Evolutionary conservation across 2,329 filamentous ascomycete genomes (phyloP), one percentile per base, ranked within the genome.

Genomic region (Samsoniella hepiali): DNA sequence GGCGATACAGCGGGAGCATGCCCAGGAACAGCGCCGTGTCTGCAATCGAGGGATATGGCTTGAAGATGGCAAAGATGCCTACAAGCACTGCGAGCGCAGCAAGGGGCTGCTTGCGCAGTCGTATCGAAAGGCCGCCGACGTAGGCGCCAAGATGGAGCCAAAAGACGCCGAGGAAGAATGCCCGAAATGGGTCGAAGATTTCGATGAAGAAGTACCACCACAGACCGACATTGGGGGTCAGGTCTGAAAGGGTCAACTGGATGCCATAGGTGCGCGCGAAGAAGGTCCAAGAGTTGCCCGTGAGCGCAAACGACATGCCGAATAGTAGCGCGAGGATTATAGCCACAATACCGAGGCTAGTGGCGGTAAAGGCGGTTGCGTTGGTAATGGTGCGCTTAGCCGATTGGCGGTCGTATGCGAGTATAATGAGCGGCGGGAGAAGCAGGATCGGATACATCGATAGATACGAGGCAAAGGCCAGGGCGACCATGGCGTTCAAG

Each of bases 201-300:
- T 99, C 94, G 69, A 96, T 96, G 74, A 99, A 98, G 78, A 99
- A 99, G 77, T 99, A 99, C 95, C 95, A 99, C 95, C 95, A 99
- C 1, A 99, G 82, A 1, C 95, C 95, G 36, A 96, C 90, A 68
- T 98, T 99, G 13, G 95, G 95, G 0, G 94, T 96, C 47, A 99
- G 82, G 73, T 99, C 95, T 9, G 93, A 91, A 3, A 99, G 84
- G 1, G 95, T 87, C 44, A 99, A 83, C 70, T 97, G 93, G 54
- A 96, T 91, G 69, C 94, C 93, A 76, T 99, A 99, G 0, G 95
- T 97, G 27, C 93, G 92, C 8, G 84, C 77, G 27, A 98, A 76
- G 72, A 98, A 99, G 66, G 93, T 88, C 91, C 91, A 96, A 2
- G 93, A 96, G 66, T 86, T 82, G 38, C 83, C 88, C 1, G 90